These are phyloP conservation scores for Bruguiera hainesii DNA, from an alignment of 441 rosid genomes.

Conservation along the genomic window DNA sequence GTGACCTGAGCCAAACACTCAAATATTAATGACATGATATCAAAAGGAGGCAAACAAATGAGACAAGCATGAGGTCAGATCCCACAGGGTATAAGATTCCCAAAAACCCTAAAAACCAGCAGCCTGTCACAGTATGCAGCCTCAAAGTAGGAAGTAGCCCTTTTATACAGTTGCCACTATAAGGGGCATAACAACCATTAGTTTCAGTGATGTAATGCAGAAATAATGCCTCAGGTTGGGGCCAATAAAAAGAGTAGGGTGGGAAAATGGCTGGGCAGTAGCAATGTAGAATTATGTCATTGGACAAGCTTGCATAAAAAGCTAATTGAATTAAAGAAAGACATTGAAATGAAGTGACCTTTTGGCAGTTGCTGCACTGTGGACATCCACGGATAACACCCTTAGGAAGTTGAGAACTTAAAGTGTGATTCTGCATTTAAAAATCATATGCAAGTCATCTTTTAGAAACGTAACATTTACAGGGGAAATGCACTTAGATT, in stretches of 20 bases:
- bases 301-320: slow-evolving; percentile 9
- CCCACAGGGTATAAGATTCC: too few species aligned
- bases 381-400: slow-evolving; percentile 86
- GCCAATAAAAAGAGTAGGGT: not conserved
- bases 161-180: not conserved
- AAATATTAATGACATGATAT: slow-evolving; percentile 19
- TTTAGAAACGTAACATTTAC: not conserved
- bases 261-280: not conserved
- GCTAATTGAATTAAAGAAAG: slow-evolving; percentile 5
- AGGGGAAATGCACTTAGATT: not conserved
- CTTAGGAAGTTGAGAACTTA: slow-evolving; percentile 58
- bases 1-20: slow-evolving; percentile 48
- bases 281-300: not conserved
- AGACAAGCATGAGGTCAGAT: too few species aligned
- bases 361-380: slow-evolving; percentile 80
- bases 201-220: not conserved
- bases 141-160: not conserved
- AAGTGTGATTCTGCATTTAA: slow-evolving; percentile 42
- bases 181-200: not conserved
- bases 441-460: too few species aligned
- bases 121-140: not conserved
- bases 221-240: not conserved
- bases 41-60: not conserved
- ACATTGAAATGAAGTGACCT: slow-evolving; percentile 42
- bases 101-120: too few species aligned